Evolutionary conservation across 306 rosid genomes (phyloP).

Genomic region (Chamaecrista fasciculata): DNA sequence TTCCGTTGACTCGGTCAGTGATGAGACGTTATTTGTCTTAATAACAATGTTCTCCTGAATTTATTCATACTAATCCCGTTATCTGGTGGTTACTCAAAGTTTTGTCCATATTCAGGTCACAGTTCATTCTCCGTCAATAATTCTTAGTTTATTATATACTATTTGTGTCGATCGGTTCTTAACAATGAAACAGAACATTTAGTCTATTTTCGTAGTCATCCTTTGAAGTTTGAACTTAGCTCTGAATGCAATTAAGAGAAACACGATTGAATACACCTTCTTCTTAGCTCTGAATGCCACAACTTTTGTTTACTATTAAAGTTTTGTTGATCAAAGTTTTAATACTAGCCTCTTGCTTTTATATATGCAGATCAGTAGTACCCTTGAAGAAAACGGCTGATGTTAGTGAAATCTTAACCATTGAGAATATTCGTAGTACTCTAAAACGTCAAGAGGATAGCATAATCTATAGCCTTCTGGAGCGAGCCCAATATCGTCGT

Average conservation of each 20-base stretch:
- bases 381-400: conserved; percentile 64
- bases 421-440: conserved; percentile 69
- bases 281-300: neutral
- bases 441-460: conserved; percentile 89
- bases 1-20: too few species aligned
- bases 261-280: neutral
- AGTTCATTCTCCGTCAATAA: neutral
- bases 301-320: conserved; percentile 5
- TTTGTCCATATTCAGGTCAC: neutral
- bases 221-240: neutral
- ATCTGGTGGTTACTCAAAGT: neutral
- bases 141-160: neutral
- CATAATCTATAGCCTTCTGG: conserved; percentile 78
- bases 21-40: too few species aligned
- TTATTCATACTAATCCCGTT: neutral
- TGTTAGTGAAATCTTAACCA: conserved; percentile 69
- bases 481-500: conserved; percentile 72
- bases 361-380: conserved; percentile 53
- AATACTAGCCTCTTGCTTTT: conserved; percentile 11
- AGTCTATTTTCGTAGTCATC: neutral
- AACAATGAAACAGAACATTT: neutral
- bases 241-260: neutral
- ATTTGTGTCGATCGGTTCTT: neutral
- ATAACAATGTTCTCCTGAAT: neutral
- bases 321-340: conserved; percentile 23